Evolutionary conservation across 148 eudicot species (phyloP), one percentile per base, ranked within the genome.

Genomic region (Vaccinium darrowii): DNA sequence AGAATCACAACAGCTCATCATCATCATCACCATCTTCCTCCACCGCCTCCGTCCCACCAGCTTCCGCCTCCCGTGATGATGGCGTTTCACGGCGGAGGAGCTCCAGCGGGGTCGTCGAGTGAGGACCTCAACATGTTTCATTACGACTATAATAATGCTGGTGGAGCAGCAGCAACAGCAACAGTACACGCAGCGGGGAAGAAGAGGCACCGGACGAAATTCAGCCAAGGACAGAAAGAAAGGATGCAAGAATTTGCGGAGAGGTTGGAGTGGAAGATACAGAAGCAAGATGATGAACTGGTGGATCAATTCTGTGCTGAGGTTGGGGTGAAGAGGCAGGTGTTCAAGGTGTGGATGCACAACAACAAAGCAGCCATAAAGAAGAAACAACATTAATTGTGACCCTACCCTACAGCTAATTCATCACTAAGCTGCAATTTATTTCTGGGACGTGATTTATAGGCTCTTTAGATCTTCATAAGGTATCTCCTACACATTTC

Each of bases 321-420:
- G 56, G 85, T 82, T 1, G 95, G 93, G 5, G 87, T 92, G 36
- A 90, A 89, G 84, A 88, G 91, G 51, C 88, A 89, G 23, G 95
- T 89, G 53, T 91, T 92, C 85, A 92, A 91, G 65, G 95, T 92
- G 36, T 92, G 95, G 95, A 92, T 92, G 90, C 95, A 92, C 82
- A 92, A 92, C 84, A 88, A 87, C 85, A 92, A 91, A 81, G 91
- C 91, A 43, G 90, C 93, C 56, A 81, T 80, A 51, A 90, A 88
- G 86, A 88, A 88, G 86, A 90, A 84, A 88, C 89, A 84, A 83
- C 27, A 82, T 86, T 60, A 81, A 79, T 57, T 58, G 36, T 9
- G 12, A 33, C n/a, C 1, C 39, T 2, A 82, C 18, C 76, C 39
- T 36, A 36, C 27, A n/a, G 13, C 25, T 65, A 60, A 1, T 18